These are phyloP conservation scores for Tetrapisispora fleetii DNA, from an alignment of 805 yeast genomes.

Conservation along the genomic window DNA sequence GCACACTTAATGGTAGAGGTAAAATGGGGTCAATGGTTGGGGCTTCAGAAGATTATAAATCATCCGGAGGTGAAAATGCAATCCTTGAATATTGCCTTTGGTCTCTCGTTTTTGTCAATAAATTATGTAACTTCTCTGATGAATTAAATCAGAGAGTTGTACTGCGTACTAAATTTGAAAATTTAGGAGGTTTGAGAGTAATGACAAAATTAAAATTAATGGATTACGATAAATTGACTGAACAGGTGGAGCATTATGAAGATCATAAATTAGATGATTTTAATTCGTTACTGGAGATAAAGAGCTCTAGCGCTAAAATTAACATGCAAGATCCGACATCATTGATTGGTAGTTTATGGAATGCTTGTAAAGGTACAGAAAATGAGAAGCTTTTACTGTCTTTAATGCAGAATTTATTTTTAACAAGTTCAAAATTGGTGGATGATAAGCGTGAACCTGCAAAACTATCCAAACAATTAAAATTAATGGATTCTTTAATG, in stretches of 20 bases:
- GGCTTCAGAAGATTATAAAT: conserved; percentile 71
- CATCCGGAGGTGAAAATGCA: conserved; percentile 34
- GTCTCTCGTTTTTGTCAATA: conserved; percentile 26
- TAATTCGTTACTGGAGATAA: conserved; percentile 18
- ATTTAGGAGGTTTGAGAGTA: conserved; percentile 24
- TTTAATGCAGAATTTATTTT: conserved; percentile 32
- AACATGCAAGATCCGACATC: conserved; percentile 55
- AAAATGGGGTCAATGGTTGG: conserved; percentile 87
- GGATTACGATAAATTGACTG: conserved; percentile 52
- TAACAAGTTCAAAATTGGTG: conserved; percentile 22
- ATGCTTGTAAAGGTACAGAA: conserved; percentile 45
- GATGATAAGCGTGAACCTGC: conserved; percentile 20
- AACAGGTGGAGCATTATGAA: conserved; percentile 56
- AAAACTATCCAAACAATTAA: conserved; percentile 27
- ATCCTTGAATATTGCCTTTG: conserved; percentile 27
- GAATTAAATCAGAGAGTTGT: conserved; percentile 25
- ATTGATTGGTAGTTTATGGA: conserved; percentile 41
- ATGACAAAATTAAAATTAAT: conserved; percentile 42
- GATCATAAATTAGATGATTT: conserved; percentile 33
- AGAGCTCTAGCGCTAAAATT: conserved; percentile 28
- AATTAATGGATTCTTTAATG: conserved; percentile 61
- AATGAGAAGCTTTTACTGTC: conserved; percentile 42
- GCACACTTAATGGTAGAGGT: conserved; percentile 76
- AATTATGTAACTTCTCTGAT: conserved; percentile 21
- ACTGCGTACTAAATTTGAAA: conserved; percentile 26